Conservation (phyloP, 805 yeast species). For the Lachancea sp. region DNA sequence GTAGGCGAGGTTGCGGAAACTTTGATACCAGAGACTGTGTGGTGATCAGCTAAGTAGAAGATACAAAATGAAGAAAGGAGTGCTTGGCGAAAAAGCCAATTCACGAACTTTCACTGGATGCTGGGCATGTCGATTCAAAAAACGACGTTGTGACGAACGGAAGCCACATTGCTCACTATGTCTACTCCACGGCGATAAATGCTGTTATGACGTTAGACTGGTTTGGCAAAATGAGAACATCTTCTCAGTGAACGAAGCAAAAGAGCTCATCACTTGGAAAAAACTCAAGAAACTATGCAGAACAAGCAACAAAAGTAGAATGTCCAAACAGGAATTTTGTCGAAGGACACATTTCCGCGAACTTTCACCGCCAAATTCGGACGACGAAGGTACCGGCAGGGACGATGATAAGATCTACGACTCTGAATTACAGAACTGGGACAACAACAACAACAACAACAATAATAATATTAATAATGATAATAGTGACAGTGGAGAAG, state of each 20-base stretch:
- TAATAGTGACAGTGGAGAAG: not conserved
- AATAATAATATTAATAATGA: not conserved
- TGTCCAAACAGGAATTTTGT: slow-evolving; percentile 18
- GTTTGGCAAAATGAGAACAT: slow-evolving; percentile 28
- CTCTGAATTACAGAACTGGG: not conserved
- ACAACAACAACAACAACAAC: not conserved
- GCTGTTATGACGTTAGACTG: slow-evolving; percentile 28
- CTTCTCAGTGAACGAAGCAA: slow-evolving; percentile 10
- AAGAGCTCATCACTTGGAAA: slow-evolving; percentile 9
- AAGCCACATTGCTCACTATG: slow-evolving; percentile 29
- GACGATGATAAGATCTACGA: not conserved
- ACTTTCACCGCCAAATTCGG: slow-evolving; percentile 6
- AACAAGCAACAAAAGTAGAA: slow-evolving; percentile 1
- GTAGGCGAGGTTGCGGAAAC: too few species aligned
- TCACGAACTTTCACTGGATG: slow-evolving; percentile 32
- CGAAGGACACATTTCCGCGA: slow-evolving; percentile 15
- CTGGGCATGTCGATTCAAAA: slow-evolving; percentile 32
- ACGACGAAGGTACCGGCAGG: slow-evolving; percentile 1
- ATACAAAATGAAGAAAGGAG: not conserved
- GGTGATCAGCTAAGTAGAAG: too few species aligned
- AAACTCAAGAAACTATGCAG: slow-evolving; percentile 3
- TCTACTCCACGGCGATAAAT: slow-evolving; percentile 19
- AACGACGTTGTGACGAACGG: slow-evolving; percentile 28
- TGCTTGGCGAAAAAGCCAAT: slow-evolving; percentile 6
- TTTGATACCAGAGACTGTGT: too few species aligned